These are phyloP conservation scores for Acorus gramineus DNA, from an alignment of 106 monocot species.

Conservation along the genomic window DNA sequence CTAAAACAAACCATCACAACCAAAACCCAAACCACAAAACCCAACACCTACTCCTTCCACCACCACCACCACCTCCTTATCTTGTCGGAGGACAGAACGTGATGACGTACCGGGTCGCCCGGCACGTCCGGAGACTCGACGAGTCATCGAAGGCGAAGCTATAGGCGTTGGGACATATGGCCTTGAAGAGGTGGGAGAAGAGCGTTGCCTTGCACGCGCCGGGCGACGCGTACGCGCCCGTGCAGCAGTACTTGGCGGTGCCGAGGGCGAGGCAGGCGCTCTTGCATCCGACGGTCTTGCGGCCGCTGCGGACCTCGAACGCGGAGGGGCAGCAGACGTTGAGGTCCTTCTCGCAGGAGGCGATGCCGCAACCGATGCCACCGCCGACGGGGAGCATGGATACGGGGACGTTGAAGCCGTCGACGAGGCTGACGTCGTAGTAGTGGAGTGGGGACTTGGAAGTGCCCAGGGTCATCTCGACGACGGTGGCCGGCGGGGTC, in stretches of 20 bases:
- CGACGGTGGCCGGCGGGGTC: slow-evolving; percentile 49
- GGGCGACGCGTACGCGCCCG: slow-evolving; percentile 28
- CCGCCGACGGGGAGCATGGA: slow-evolving; percentile 40
- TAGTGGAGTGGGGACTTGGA: slow-evolving; percentile 34
- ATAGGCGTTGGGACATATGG: slow-evolving; percentile 42
- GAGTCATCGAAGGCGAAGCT: slow-evolving; percentile 62
- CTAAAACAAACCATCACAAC: no score
- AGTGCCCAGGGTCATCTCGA: slow-evolving; percentile 66
- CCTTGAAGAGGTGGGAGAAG: slow-evolving; percentile 56
- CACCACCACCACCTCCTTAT: no score
- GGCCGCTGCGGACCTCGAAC: slow-evolving; percentile 33
- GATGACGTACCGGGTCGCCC: slow-evolving; percentile 48
- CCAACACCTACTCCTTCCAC: no score
- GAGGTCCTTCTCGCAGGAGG: slow-evolving; percentile 49
- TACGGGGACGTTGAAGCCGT: slow-evolving; percentile 69
- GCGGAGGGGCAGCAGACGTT: slow-evolving; percentile 55
- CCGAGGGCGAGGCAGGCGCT: slow-evolving; percentile 50
- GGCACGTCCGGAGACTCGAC: slow-evolving; percentile 39
- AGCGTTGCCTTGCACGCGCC: slow-evolving; percentile 36
- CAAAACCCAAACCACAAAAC: no score
- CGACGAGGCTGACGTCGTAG: slow-evolving; percentile 74
- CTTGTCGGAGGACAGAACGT: slow-evolving; percentile 55
- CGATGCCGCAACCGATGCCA: slow-evolving; percentile 50
- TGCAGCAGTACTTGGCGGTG: slow-evolving; percentile 47
- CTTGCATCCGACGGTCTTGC: slow-evolving; percentile 45